Base-by-base conservation (phyloP, 495 filamentous ascomycete genomes). In the Hypoxylon cercidicola region DNA sequence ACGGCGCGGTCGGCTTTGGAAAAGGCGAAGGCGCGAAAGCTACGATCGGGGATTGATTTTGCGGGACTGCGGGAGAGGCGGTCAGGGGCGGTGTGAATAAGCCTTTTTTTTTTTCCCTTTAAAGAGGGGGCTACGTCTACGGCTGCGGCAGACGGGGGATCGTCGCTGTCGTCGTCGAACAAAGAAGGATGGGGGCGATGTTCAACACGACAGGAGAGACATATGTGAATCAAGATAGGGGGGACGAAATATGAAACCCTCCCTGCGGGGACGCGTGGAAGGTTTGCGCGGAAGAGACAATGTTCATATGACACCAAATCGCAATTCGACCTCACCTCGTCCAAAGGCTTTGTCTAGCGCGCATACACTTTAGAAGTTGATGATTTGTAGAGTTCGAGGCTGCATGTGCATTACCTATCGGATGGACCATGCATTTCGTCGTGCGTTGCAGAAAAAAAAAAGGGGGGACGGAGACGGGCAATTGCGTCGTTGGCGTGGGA, bases 261-360 rank as follows among this genome's bases (percentile, higher is more conserved):
- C n/a, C 28, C 18, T 50, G 47, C 47, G 20, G 39, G 57, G 64
- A 56, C 52, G 64, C 58, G 58, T 67, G 63, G 45, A 57, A 49
- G 51, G 53, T 57, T 53, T 62, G 53, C 64, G 58, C 52, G 57
- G 57, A 60, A 66, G 40, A 65, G 30, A 57, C 51, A 66, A 15
- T n/a, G n/a, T n/a, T 2, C 43, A 18, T 39, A 47, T 56, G 45
- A 57, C 45, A 46, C 49, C 46, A 50, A 61, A 28, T 43, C 40
- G 12, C 7, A 11, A 18, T 23, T 19, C 18, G 9, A 18, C 13
- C 19, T 47, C 2, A 1, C 9, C 44, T 28, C 25, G 12, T 18
- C 12, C 18, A n/a, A n/a, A n/a, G n/a, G n/a, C 25, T 28, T 28
- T 28, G 3, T 28, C 25, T 28, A 28, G 25, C 7, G 25, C 7